These are phyloP conservation scores for Paraurostyla sp. DNA, from an alignment of 73 alveolate species.

Conservation along the genomic window DNA sequence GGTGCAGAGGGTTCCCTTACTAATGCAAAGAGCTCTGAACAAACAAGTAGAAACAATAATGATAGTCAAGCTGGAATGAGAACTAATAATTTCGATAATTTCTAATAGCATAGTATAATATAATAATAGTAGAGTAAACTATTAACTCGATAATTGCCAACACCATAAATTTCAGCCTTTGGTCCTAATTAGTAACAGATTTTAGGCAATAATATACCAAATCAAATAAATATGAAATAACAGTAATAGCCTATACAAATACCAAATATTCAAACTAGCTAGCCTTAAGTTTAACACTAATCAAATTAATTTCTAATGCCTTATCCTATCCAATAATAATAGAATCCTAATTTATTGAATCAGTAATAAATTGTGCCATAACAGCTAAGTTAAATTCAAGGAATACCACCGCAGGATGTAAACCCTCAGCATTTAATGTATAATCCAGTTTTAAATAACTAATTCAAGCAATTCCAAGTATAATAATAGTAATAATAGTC, in stretches of 20 bases:
- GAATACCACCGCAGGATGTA: too few relatives aligned
- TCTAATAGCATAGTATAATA: neutral
- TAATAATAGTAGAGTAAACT: neutral
- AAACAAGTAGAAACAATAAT: neutral
- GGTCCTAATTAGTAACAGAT: too few relatives aligned
- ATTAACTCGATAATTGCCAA: neutral
- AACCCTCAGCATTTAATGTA: too few relatives aligned
- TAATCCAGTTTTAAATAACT: too few relatives aligned
- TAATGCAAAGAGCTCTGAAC: neutral
- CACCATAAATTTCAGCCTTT: too few relatives aligned
- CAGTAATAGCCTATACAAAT: neutral
- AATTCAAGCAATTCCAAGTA: too few relatives aligned
- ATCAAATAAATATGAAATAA: neutral
- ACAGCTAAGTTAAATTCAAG: too few relatives aligned
- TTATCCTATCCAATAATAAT: neutral
- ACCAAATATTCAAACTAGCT: neutral
- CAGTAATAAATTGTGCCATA: neutral
- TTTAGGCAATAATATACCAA: too few relatives aligned
- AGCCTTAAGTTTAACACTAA: neutral
- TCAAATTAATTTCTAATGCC: neutral
- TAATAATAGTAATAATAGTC: too few relatives aligned
- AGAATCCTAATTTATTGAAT: neutral
- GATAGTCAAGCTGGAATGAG: too few relatives aligned
- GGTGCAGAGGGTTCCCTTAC: too few relatives aligned
- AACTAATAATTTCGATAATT: too few relatives aligned